These are phyloP conservation scores for Ostreobium quekettii DNA, from an alignment of 139 green algal genomes.

Conservation along the genomic window DNA sequence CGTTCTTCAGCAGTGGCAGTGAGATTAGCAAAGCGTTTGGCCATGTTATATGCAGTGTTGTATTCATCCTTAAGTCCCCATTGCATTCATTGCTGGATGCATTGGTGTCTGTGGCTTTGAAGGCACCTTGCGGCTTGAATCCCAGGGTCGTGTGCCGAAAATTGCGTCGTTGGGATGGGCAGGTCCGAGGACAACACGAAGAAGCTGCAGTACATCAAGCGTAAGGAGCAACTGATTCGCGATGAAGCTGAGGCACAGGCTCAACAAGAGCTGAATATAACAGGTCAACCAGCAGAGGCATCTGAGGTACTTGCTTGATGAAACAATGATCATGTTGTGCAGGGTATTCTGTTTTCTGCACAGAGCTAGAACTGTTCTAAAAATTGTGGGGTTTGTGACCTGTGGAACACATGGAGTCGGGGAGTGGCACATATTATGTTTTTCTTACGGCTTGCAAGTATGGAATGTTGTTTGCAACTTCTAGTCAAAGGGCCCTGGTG, in stretches of 20 bases:
- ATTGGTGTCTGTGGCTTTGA: slow-evolving; percentile 25
- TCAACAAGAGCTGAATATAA: slow-evolving; percentile 20
- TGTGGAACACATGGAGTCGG: no score
- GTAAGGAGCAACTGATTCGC: slow-evolving; percentile 76
- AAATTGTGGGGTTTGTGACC: no score
- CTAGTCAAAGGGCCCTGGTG: no score
- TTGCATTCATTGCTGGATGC: not conserved
- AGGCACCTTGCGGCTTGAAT: no score
- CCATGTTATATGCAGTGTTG: slow-evolving; percentile 12
- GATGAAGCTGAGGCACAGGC: slow-evolving; percentile 44
- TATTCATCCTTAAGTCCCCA: slow-evolving; percentile 20
- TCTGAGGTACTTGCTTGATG: slow-evolving; percentile 14
- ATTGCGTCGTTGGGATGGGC: not conserved
- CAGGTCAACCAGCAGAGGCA: slow-evolving; percentile 18
- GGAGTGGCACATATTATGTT: no score
- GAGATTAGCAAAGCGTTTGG: not conserved
- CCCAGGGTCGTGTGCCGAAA: no score
- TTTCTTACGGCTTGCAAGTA: no score
- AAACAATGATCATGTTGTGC: no score
- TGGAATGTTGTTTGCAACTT: no score
- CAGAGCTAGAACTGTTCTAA: no score
- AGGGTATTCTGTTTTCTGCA: no score
- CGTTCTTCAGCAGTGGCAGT: not conserved
- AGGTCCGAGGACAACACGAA: slow-evolving; percentile 20
- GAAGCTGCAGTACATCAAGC: slow-evolving; percentile 70